Evolutionary conservation across 495 filamentous ascomycete genomes (phyloP).

Genomic region (Beverwykella pulmonaria): DNA sequence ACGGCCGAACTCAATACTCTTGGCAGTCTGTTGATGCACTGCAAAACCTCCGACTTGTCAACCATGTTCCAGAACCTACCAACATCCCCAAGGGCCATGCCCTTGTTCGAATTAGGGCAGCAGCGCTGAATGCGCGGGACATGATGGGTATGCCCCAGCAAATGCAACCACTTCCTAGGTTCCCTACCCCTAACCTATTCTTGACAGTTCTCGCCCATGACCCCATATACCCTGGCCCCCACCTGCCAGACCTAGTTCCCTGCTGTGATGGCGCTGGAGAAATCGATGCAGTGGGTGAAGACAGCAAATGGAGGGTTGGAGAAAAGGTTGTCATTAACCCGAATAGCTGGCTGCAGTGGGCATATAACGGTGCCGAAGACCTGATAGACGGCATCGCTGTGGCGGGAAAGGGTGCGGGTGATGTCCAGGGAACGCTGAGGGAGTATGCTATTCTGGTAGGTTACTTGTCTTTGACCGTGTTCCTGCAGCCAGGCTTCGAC

Average conservation of each 20-base stretch:
- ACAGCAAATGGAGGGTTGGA: slow-evolving; percentile 25
- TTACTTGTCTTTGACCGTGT: too few relatives aligned
- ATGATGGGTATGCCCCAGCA: slow-evolving; percentile 18
- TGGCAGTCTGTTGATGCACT: slow-evolving; percentile 8
- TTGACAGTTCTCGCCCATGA: slow-evolving; percentile 15
- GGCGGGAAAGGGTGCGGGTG: background rate
- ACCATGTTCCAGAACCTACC: slow-evolving; percentile 22
- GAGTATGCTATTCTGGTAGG: slow-evolving; percentile 21
- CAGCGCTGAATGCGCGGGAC: slow-evolving; percentile 24
- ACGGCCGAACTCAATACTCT: slow-evolving; percentile 11
- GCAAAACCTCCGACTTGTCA: slow-evolving; percentile 25
- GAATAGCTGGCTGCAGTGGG: background rate
- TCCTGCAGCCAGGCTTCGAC: too few relatives aligned
- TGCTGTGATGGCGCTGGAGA: slow-evolving; percentile 22
- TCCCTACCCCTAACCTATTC: background rate
- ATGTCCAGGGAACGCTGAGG: slow-evolving; percentile 5
- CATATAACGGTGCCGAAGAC: background rate
- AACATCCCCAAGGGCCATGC: slow-evolving; percentile 17
- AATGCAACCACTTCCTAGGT: too few relatives aligned
- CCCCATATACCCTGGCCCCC: slow-evolving; percentile 23
- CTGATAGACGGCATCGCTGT: background rate
- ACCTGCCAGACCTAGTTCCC: slow-evolving; percentile 17
- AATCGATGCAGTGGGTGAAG: slow-evolving; percentile 19
- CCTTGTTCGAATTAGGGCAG: slow-evolving; percentile 28
- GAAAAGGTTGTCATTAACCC: slow-evolving; percentile 11